Percentiles rank a stretch among this genome's conserved stretches.
These are phyloP conservation scores for Tulasnella sp. DNA, from an alignment of 768 basidiomycete species.

Conservation along the genomic window DNA sequence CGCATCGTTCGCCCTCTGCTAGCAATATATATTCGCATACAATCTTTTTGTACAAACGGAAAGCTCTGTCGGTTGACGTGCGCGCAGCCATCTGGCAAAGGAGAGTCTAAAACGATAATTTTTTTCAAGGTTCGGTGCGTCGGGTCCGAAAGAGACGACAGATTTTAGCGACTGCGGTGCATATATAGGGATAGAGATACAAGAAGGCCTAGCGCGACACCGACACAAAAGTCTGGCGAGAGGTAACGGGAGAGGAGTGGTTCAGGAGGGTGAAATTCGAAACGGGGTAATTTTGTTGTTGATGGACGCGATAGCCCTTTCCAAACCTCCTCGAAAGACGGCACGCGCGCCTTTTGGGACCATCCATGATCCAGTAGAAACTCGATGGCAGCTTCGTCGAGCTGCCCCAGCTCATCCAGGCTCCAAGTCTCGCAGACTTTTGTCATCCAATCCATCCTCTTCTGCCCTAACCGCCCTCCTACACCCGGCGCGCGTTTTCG, in stretches of 20 bases:
- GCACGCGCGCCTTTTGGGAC: constrained; percentile 45
- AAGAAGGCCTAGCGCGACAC: neutral
- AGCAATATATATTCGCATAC: neutral
- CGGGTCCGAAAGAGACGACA: neutral
- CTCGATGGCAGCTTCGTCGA: constrained; percentile 59
- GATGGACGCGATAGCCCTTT: neutral
- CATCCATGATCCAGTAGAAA: constrained; percentile 76
- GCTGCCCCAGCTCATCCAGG: constrained; percentile 64
- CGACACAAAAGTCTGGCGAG: neutral
- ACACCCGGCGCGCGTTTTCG: constrained; percentile 76
- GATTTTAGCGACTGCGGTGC: neutral
- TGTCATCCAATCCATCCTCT: constrained; percentile 90
- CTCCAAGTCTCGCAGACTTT: constrained; percentile 78
- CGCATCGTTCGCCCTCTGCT: neutral
- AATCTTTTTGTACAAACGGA: neutral
- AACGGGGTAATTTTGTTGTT: neutral
- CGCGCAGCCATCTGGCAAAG: neutral
- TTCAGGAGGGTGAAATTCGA: neutral
- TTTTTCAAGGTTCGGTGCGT: neutral
- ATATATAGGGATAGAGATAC: neutral
- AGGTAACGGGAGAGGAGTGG: neutral
- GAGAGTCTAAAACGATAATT: neutral
- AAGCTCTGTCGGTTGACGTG: neutral
- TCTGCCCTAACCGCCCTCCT: constrained; percentile 65
- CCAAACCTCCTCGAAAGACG: constrained; percentile 10